Base-by-base conservation (phyloP, 805 yeast species). In the Yamadazyma nakazawae region DNA sequence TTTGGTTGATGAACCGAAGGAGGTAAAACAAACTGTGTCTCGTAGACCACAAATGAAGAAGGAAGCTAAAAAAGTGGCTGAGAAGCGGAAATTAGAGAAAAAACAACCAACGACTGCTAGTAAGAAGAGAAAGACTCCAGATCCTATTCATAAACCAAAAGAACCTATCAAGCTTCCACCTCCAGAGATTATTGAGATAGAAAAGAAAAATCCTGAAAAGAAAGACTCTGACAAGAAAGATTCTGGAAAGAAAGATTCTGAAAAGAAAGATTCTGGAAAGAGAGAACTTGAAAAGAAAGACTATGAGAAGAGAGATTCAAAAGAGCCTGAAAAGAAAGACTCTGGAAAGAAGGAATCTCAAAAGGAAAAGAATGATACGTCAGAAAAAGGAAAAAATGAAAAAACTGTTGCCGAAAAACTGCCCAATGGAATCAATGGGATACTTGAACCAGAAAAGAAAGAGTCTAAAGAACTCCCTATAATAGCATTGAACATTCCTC, bases 401-500 rank as follows among this genome's bases (percentile, higher is more conserved):
- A 21, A 34, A 19, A 35, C 24, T 13, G 26, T 26, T 11, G n/a
- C 34, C 2, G 48, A 40, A 28, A 45, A 28, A 9, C n/a, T 13
- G 32, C 5, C 37, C 5, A 16, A 11, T 34, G 37, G 37, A 35
- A 21, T 16, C 37, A 7, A 14, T 16, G 9, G 28, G 9, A 40
- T 45, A 26, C 45, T 45, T 14, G 48, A 45, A 16, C 45, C 48
- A 9, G 52, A 56, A 16, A 51, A 54, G 34, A 57, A 57, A 35
- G 61, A 59, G 40, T 56, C 54, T n/a, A 52, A 51, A 24, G 63
- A 57, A 24, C 54, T 58, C 11, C 84, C 84, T 2, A 77, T 81
- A 21, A 74, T 81, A 12, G 80, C 83, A 3, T 59, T 81, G 9
- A 74, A 79, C 47, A 71, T 81, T 8, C 85, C 85, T 0, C 60